Conservation (phyloP, 352 stramenopile species). For the Phytopythium vexans region DNA sequence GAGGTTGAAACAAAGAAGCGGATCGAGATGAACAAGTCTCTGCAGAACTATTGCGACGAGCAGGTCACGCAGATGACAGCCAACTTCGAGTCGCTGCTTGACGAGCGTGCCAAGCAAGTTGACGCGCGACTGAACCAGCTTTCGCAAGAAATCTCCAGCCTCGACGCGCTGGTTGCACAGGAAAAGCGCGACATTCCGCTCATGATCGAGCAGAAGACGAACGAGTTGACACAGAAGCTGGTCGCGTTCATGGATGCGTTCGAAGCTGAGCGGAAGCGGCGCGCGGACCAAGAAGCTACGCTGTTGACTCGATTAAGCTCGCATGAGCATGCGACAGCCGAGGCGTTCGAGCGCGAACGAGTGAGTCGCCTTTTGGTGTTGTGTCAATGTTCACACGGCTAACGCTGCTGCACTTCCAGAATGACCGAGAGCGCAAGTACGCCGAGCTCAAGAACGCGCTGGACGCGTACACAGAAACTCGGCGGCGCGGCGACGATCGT, state of each 20-base stretch:
- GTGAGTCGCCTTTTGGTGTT: conserved; percentile 12
- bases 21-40: conserved; percentile 92
- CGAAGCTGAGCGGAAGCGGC: conserved; percentile 79
- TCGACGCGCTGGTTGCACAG: conserved; percentile 82
- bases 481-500: conserved; percentile 70
- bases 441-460: conserved; percentile 65
- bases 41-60: conserved; percentile 90
- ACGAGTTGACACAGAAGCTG: conserved; percentile 88
- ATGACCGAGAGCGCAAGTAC: conserved; percentile 66
- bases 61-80: conserved; percentile 84
- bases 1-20: conserved; percentile 92
- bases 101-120: conserved; percentile 75
- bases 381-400: not conserved
- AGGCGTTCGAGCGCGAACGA: conserved; percentile 67
- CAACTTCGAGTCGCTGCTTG: conserved; percentile 76
- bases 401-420: conserved; percentile 7
- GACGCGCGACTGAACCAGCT: conserved; percentile 64
- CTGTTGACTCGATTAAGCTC: conserved; percentile 91
- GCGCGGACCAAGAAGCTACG: conserved; percentile 80
- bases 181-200: conserved; percentile 87
- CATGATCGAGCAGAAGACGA: conserved; percentile 88
- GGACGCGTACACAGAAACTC: conserved; percentile 66
- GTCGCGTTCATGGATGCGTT: conserved; percentile 88
- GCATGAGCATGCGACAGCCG: conserved; percentile 74
- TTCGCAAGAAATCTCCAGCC: conserved; percentile 72